Evolutionary conservation across 371 early-diverging fungal species (phyloP).

Genomic region (Cladochytrium tenue): DNA sequence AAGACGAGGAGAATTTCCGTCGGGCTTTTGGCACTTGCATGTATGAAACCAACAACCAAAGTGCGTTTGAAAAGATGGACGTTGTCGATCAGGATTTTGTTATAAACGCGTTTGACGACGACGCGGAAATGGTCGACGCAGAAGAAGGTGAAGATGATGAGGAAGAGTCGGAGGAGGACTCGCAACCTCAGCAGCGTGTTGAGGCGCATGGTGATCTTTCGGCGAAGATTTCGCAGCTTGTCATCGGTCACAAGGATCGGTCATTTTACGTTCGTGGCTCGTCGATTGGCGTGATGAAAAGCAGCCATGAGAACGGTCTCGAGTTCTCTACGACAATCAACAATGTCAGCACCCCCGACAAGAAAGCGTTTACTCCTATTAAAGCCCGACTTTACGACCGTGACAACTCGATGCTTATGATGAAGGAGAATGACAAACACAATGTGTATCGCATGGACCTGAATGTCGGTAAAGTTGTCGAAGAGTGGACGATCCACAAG

Average conservation of each 20-base stretch:
- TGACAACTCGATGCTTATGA: conserved; percentile 73
- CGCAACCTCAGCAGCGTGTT: conserved; percentile 11
- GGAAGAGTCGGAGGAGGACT: conserved; percentile 34
- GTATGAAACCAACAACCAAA: conserved; percentile 36
- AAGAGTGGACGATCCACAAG: conserved; percentile 82
- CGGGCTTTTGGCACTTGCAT: conserved; percentile 60
- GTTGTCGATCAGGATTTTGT: conserved; percentile 46
- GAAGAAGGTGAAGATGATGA: conserved; percentile 42
- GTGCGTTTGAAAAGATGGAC: conserved; percentile 32
- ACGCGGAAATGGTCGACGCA: conserved; percentile 55
- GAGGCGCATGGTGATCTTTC: conserved; percentile 23
- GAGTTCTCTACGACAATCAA: conserved; percentile 71
- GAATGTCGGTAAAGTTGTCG: conserved; percentile 86
- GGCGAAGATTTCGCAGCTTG: conserved; percentile 49
- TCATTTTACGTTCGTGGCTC: conserved; percentile 86
- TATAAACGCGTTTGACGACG: conserved; percentile 67
- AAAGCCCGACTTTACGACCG: conserved; percentile 76
- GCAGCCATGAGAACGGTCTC: conserved; percentile 66
- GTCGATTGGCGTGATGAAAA: conserved; percentile 80
- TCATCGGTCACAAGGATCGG: conserved; percentile 75
- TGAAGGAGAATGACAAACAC: conserved; percentile 64
- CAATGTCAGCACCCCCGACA: conserved; percentile 35
- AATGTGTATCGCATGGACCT: conserved; percentile 87
- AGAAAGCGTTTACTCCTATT: conserved; percentile 37
- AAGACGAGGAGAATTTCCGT: conserved; percentile 45